Evolutionary conservation across 805 yeast genomes (phyloP).

Genomic region (Ogataea parapolymorpha): DNA sequence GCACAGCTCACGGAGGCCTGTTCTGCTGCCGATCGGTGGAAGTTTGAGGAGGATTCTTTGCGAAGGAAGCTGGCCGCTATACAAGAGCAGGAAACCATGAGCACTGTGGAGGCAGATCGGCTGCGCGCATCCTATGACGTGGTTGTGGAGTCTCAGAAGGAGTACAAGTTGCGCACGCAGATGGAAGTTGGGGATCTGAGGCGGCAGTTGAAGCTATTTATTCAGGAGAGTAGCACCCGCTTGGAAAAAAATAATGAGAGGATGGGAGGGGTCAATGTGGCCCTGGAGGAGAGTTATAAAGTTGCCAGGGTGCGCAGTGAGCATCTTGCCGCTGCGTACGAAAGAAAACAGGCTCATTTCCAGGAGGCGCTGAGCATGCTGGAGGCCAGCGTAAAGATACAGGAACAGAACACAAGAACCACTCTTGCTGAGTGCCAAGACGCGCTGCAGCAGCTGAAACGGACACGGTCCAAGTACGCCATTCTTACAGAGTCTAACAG

Average conservation of each 20-base stretch:
- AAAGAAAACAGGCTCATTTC: conserved; percentile 43
- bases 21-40: conserved; percentile 45
- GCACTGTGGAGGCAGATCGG: conserved; percentile 52
- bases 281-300: conserved; percentile 47
- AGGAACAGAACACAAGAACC: conserved; percentile 46
- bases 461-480: not conserved
- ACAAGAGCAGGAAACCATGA: conserved; percentile 42
- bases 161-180: conserved; percentile 48
- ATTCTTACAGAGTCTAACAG: not conserved
- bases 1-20: conserved; percentile 47
- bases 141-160: conserved; percentile 45
- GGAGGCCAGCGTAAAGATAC: conserved; percentile 42
- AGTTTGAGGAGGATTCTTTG: conserved; percentile 47
- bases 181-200: conserved; percentile 40
- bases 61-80: conserved; percentile 47
- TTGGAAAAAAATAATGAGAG: not conserved
- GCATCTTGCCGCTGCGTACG: conserved; percentile 47
- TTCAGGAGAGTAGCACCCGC: conserved; percentile 32
- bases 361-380: conserved; percentile 42
- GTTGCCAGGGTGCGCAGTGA: conserved; percentile 44
- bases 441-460: conserved; percentile 35
- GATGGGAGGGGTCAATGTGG: conserved; percentile 39
- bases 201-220: conserved; percentile 35
- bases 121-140: conserved; percentile 59
- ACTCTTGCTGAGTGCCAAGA: conserved; percentile 46